These are phyloP conservation scores for Melocanna baccifera DNA, from an alignment of 176 grass and related monocot genomes.

Conservation along the genomic window DNA sequence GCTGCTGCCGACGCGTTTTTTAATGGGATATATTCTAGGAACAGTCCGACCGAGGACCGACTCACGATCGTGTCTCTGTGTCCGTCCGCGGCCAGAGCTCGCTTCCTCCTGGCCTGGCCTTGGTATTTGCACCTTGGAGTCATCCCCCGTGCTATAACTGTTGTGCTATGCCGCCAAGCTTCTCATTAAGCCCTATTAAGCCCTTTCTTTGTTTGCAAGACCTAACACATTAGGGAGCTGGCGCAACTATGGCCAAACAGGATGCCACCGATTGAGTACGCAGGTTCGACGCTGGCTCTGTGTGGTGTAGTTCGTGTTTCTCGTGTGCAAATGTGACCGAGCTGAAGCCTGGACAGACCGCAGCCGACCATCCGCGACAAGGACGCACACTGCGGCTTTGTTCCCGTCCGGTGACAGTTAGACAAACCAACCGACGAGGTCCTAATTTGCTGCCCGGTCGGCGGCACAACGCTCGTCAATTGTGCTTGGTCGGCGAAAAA, in stretches of 20 bases:
- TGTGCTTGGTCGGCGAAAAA: conserved; percentile 22
- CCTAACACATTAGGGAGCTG: background rate
- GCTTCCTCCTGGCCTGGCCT: background rate
- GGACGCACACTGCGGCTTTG: background rate
- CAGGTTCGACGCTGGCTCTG: background rate
- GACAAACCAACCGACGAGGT: background rate
- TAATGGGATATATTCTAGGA: background rate
- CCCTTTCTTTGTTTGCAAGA: too few species aligned
- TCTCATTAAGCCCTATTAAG: background rate
- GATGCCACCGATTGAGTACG: background rate
- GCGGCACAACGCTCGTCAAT: conserved; percentile 19
- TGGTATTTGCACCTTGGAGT: conserved; percentile 34
- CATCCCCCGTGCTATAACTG: background rate
- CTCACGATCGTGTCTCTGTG: background rate
- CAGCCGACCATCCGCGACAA: conserved; percentile 4
- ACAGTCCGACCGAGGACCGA: conserved; percentile 1
- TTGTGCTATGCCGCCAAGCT: background rate
- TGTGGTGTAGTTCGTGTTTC: background rate
- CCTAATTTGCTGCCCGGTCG: background rate
- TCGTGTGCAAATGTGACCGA: background rate
- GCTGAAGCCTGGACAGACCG: background rate
- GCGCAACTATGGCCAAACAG: background rate
- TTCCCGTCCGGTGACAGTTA: conserved; percentile 13
- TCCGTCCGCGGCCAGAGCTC: background rate
- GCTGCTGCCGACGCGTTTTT: too few species aligned